These are phyloP conservation scores for Lippia alba DNA, from an alignment of 305 asterid genomes.

Conservation along the genomic window DNA sequence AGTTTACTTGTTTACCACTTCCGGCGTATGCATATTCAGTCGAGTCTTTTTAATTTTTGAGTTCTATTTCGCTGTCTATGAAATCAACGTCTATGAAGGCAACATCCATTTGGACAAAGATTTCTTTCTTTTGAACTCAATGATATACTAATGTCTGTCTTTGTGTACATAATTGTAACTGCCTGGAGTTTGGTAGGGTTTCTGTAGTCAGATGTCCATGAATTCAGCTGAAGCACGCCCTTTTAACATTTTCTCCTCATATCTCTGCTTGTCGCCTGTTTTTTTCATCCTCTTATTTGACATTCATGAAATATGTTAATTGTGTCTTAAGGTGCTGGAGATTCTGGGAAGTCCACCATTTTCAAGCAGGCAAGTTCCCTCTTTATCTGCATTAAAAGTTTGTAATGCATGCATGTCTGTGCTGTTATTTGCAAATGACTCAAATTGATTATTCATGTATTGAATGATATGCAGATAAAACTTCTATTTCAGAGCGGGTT, in stretches of 20 bases:
- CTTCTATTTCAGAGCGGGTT: conserved; percentile 96
- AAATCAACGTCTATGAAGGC: too few relatives aligned
- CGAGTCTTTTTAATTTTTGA: neutral
- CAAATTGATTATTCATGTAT: conserved; percentile 18
- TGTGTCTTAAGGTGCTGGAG: conserved; percentile 79
- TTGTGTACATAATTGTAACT: neutral
- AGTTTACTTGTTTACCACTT: neutral
- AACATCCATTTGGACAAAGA: neutral
- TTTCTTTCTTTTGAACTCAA: conserved; percentile 13
- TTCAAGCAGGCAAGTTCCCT: conserved; percentile 89
- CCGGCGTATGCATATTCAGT: neutral
- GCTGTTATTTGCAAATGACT: conserved; percentile 13
- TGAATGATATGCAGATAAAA: conserved; percentile 75
- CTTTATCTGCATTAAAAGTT: conserved; percentile 24
- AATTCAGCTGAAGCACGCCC: neutral
- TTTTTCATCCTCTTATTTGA: conserved; percentile 9
- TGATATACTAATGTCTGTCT: neutral
- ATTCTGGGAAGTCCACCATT: conserved; percentile 98
- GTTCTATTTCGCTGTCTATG: neutral
- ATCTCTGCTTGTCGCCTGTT: neutral
- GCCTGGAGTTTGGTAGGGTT: neutral
- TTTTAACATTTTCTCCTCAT: conserved; percentile 15
- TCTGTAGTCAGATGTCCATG: conserved; percentile 11
- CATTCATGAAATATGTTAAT: conserved; percentile 23
- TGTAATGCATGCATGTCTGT: conserved; percentile 15